Percentiles rank a stretch among this genome's conserved stretches.
Conservation (phyloP, 2,329 filamentous ascomycete species). For the Sphaerostilbella broomeana region DNA sequence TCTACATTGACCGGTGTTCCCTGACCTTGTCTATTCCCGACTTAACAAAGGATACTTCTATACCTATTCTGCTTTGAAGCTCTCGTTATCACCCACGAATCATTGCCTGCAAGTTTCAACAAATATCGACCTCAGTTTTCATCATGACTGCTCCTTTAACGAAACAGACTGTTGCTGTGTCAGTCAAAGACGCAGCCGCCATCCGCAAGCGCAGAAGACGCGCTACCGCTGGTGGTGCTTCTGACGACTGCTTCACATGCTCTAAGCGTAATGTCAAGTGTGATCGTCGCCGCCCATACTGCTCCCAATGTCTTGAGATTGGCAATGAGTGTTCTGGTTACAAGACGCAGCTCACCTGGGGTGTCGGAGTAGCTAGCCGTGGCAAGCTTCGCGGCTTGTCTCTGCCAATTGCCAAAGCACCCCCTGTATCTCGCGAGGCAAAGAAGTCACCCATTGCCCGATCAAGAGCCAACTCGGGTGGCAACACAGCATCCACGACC, state of each 20-base stretch:
- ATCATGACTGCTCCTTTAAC: constrained; percentile 45
- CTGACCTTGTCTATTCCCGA: no score
- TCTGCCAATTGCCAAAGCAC: constrained; percentile 58
- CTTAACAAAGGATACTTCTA: no score
- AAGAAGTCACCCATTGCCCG: constrained; percentile 43
- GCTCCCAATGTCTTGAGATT: constrained; percentile 85
- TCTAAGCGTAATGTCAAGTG: constrained; percentile 77
- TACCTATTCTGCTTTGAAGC: no score
- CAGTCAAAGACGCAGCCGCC: constrained; percentile 45
- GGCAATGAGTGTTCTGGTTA: constrained; percentile 93
- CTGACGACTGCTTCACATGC: constrained; percentile 94
- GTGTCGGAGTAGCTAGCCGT: constrained; percentile 88
- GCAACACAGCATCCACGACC: constrained; percentile 25
- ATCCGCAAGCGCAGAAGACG: constrained; percentile 73
- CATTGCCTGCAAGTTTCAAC: no score
- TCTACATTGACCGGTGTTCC: neutral
- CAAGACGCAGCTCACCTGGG: constrained; percentile 95
- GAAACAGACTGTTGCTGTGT: constrained; percentile 34
- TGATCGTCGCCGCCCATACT: constrained; percentile 88
- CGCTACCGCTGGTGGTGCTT: constrained; percentile 79
- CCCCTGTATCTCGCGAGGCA: constrained; percentile 43
- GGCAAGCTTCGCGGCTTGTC: constrained; percentile 90
- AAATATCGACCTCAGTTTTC: neutral
- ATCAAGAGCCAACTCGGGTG: constrained; percentile 39
- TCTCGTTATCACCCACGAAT: no score